phyloP scores from a whole-genome alignment of 148 eudicot species.

The Amaranthus cruentus region DNA sequence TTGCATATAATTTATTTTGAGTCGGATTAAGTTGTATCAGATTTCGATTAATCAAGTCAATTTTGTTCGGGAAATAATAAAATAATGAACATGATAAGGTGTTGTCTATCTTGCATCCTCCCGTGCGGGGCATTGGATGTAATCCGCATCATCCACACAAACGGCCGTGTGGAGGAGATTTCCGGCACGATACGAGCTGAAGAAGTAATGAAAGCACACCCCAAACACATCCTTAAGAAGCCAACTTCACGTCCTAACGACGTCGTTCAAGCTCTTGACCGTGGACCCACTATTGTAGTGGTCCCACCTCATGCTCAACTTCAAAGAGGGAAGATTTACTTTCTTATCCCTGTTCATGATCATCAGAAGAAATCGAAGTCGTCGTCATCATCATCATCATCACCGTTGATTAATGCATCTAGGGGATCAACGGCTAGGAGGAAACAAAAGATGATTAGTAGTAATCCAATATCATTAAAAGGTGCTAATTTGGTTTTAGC shows the following conservation, averaged over 20 bases:
- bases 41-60: neutral
- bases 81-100: constrained; percentile 57
- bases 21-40: too few species aligned
- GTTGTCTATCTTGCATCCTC: constrained; percentile 88
- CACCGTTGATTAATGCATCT: neutral
- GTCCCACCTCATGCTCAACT: constrained; percentile 74
- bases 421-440: constrained; percentile 20
- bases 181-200: constrained; percentile 49
- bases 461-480: neutral
- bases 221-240: constrained; percentile 64
- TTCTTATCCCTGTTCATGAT: constrained; percentile 49
- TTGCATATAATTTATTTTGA: too few species aligned
- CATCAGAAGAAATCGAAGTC: neutral
- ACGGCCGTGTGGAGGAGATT: constrained; percentile 76
- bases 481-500: constrained; percentile 11
- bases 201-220: constrained; percentile 57
- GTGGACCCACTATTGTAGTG: constrained; percentile 38
- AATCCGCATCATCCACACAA: constrained; percentile 75
- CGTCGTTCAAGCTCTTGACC: neutral
- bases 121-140: constrained; percentile 90
- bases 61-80: constrained; percentile 18
- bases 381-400: neutral
- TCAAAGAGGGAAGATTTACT: constrained; percentile 79
- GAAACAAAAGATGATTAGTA: constrained; percentile 17
- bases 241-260: constrained; percentile 37